phyloP scores from a whole-genome alignment of 2,329 filamentous ascomycete species.

The Ascocoryne sarcoides region DNA sequence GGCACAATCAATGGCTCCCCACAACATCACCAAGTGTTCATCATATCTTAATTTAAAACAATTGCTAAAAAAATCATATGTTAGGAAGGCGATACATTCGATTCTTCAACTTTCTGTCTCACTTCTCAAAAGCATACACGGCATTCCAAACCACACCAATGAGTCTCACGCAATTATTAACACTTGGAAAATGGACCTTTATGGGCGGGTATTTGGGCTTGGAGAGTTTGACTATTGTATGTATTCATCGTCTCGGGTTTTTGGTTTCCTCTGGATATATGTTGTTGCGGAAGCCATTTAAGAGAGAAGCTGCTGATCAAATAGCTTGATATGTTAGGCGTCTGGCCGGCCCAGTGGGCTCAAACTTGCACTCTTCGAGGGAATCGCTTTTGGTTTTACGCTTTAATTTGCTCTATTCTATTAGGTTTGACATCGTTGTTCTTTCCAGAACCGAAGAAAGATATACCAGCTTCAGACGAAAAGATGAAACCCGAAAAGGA shows the following conservation, averaged over 20 bases:
- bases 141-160: slow-evolving; percentile 28
- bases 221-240: slow-evolving; percentile 54
- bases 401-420: slow-evolving; percentile 35
- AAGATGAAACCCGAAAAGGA: slow-evolving; percentile 19
- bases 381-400: slow-evolving; percentile 63
- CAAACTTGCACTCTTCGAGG: slow-evolving; percentile 46
- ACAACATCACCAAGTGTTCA: no score
- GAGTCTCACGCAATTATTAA: slow-evolving; percentile 38
- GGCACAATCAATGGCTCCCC: no score
- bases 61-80: no score
- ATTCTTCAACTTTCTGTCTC: slow-evolving; percentile 58
- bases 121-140: slow-evolving; percentile 43
- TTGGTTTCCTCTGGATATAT: slow-evolving; percentile 1
- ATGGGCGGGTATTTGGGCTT: slow-evolving; percentile 59
- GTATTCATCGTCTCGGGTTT: no score
- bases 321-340: slow-evolving; percentile 40
- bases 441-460: slow-evolving; percentile 1
- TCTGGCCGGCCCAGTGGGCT: slow-evolving; percentile 36
- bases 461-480: not conserved
- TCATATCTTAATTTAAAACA: no score
- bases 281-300: no score
- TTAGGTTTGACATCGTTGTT: slow-evolving; percentile 20
- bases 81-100: slow-evolving; percentile 56
- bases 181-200: slow-evolving; percentile 48
- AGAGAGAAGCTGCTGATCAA: not conserved